These are phyloP conservation scores for Nicotiana knightiana DNA, from an alignment of 257 asterid species.

Conservation along the genomic window DNA sequence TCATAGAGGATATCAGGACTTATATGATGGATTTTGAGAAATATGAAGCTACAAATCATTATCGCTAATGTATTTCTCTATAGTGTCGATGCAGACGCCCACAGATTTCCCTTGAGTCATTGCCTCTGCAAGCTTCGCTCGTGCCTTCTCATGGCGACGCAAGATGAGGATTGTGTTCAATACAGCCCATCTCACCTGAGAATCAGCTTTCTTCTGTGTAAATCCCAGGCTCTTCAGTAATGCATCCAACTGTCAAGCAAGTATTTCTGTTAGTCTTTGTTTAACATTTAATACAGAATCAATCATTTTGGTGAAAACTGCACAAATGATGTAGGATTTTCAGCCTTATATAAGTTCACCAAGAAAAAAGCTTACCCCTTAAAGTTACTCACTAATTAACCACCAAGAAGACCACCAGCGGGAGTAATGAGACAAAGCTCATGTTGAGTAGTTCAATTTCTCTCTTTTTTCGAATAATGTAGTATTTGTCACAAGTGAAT, in stretches of 20 bases:
- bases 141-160: constrained; percentile 78
- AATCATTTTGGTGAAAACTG: background rate
- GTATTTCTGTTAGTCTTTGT: constrained; percentile 9
- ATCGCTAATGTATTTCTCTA: constrained; percentile 53
- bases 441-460: background rate
- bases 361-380: background rate
- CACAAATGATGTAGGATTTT: background rate
- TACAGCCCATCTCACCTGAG: constrained; percentile 92
- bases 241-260: constrained; percentile 55
- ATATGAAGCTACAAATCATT: constrained; percentile 28
- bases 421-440: background rate
- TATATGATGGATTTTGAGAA: background rate
- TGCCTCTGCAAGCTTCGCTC: constrained; percentile 65
- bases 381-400: background rate
- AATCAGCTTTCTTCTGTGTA: constrained; percentile 90
- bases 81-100: constrained; percentile 57
- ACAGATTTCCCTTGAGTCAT: constrained; percentile 74
- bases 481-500: no score
- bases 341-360: background rate
- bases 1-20: background rate
- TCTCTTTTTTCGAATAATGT: background rate
- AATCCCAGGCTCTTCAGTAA: constrained; percentile 74
- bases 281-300: background rate
- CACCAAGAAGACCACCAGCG: background rate
- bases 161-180: constrained; percentile 61